Base-by-base conservation (phyloP, 257 asterid genomes). In the Buddleja alternifolia region DNA sequence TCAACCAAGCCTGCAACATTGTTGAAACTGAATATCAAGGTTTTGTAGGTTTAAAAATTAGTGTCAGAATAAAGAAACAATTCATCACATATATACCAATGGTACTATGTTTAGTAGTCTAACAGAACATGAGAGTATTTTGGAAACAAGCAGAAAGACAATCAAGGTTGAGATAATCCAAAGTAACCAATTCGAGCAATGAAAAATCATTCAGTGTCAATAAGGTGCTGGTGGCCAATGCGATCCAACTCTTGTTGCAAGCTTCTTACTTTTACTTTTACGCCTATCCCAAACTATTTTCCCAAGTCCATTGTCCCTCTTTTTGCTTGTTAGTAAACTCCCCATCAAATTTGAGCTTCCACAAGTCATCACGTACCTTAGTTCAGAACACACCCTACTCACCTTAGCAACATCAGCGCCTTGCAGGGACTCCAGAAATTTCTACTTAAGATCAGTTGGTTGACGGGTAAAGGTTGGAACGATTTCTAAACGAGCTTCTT, bases 391-490 rank as follows among this genome's bases (percentile, higher is more conserved):
- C 55, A 66, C 63, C 56, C 84, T 74, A 45, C 87, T 66, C 37
- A 64, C 60, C 69, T 50, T 78, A 1, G 84, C 92, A 57, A 85
- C 17, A 9, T 85, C 87, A 40, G 37, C 78, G 9, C 85, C 89
- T 9, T 85, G 80, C 39, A 83, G 57, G 24, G 45, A 71, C 40
- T 83, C 89, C 76, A 85, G 37, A 46, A 85, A 70, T 29, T 76
- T 79, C 71, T 78, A 59, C 75, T 83, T 81, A 2, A 85, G 81
- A 4, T 81, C 92, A 51, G 81, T 78, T 0, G 85, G 86, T 6
- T 81, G 85, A 1, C 78, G 65, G 42, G 44, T 67, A 63, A 85
- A 85, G 76, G 89, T 83, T 0, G 87, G 80, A n/a, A 85, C 89
- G 19, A 85, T 87, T 9, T 4, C 72, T 7, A 83, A 65, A 60